Base-by-base conservation (phyloP, 768 basidiomycete species). In the Leccinum aurantiacum region DNA sequence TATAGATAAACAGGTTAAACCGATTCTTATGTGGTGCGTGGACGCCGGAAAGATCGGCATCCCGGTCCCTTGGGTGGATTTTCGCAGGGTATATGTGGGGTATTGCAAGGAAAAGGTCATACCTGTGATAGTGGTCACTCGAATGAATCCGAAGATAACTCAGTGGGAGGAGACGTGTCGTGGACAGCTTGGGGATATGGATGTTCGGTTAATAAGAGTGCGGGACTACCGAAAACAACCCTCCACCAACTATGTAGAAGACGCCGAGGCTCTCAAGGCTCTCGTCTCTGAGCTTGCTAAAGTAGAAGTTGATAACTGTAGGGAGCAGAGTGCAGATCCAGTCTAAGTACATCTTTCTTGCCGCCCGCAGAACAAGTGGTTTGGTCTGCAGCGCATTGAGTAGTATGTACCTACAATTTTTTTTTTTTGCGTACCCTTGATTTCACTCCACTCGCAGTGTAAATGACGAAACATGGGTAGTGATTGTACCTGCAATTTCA, bases 21-120 rank as follows among this genome's bases (percentile, higher is more conserved):
- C 68, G 22, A 61, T 69, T 17, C 57, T 70, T 7, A n/a, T 71
- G 15, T 70, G 69, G 69, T 70, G 69, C 52, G 65, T 71, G 17
- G 44, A 63, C 19, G 69, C 70, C 56, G 14, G 60, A 29, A 69
- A 70, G 27, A 27, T 71, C 31, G 61, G 52, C 1, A 55, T 62
- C 3, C 10, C 31, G 2, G 17, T 24, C 6, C 70, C 65, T 3
- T 70, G 70, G 67, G 37, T 63, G 6, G 61, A 56, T 22, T 69
- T 70, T 44, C 60, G 44, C 33, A 71, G 54, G 58, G 65, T 70
- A 19, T 71, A 70, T 17, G 53, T 62, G 60, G 68, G 67, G 1
- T 70, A 67, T 27, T 70, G 68, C 56, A 62, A 54, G 5, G 60
- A 15, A 56, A 67, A 46, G 29, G 70, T 64, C 22, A 47, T 55